Conservation (phyloP, 1,284 basidiomycete genomes). For the Takashimella koratensis region DNA sequence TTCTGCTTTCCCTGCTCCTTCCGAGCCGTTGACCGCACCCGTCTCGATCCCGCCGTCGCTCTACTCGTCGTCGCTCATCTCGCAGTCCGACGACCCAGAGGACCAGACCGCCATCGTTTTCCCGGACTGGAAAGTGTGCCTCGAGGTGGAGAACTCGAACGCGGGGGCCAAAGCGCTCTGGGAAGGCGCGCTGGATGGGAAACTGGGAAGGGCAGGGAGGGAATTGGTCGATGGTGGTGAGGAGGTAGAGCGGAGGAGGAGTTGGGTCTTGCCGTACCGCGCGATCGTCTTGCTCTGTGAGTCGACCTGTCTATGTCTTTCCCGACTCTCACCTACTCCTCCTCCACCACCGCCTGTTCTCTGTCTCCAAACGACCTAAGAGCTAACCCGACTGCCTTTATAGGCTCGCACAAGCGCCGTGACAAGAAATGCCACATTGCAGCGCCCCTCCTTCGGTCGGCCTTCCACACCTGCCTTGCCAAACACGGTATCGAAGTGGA, state of each 20-base stretch:
- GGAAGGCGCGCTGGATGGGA: conserved; percentile 60
- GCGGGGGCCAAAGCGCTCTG: conserved; percentile 69
- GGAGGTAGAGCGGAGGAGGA: conserved; percentile 52
- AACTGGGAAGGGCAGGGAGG: conserved; percentile 44
- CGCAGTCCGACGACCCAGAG: conserved; percentile 61
- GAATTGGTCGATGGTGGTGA: conserved; percentile 20
- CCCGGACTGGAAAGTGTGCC: conserved; percentile 81
- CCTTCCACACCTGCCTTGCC: conserved; percentile 34
- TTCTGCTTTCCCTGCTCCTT: conserved; percentile 30
- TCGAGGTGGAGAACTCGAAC: conserved; percentile 60
- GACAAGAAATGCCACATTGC: conserved; percentile 86
- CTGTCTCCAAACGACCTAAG: neutral
- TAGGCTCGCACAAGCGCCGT: conserved; percentile 85
- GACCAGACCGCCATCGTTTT: conserved; percentile 75
- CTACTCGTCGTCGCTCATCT: conserved; percentile 75
- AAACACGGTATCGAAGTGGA: conserved; percentile 44
- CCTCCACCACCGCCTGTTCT: neutral
- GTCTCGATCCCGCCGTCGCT: conserved; percentile 52
- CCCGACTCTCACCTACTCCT: too few relatives aligned
- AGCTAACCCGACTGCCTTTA: neutral
- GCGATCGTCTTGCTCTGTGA: conserved; percentile 76
- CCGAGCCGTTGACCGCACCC: conserved; percentile 18
- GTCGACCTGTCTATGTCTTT: conserved; percentile 43
- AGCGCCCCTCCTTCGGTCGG: conserved; percentile 69
- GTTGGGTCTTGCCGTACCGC: conserved; percentile 61